Base-by-base conservation (phyloP, 2,329 filamentous ascomycete genomes). In the Colletotrichum caudatum region DNA sequence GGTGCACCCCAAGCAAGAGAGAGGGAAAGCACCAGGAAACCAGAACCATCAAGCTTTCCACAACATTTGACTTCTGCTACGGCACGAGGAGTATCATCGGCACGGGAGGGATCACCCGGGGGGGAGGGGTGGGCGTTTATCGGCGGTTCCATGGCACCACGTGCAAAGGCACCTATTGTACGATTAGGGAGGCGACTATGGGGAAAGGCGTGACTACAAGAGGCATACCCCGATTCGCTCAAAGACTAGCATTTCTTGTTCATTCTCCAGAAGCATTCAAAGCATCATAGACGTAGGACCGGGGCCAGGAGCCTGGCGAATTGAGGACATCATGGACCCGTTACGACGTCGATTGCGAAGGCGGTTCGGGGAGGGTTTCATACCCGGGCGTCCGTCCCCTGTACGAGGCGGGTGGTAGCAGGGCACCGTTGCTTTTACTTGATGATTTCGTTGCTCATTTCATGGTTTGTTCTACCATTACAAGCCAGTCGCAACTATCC, bases 401-500 rank as follows among this genome's bases (percentile, higher is more conserved):
- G 46, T 20, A 48, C 4, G 20, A 48, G 9, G 20, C 20, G n/a
- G 3, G n/a, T 5, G 23, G 2, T 48, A 48, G 46, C 46, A 48
- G 29, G 26, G 26, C 23, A 41, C 54, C n/a, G 20, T 39, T 20
- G 46, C 29, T 41, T 12, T 71, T 71, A 51, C 44, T 69, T 74
- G 53, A 74, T 65, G 64, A 71, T 71, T 69, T 74, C 72, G 72
- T 74, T 74, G 73, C 73, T 74, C 66, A 71, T 74, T 71, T 71
- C 67, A 70, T 73, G 69, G 72, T 69, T 74, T 74, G 67, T 69
- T 71, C 56, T 71, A 74, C 68, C 69, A 74, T 74, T 71, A 74
- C 74, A 74, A 74, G 66, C 72, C 74, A 73, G 74, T 66, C 66
- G 72, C 74, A 74, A 74, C 74, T 69, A 73, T 68, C 73, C 69